A percentile compares a stretch with the other conserved stretches of the same genome.
Evolutionary conservation across 2,329 filamentous ascomycete species (phyloP).

Genomic region (Pseudopithomyces chartarum): DNA sequence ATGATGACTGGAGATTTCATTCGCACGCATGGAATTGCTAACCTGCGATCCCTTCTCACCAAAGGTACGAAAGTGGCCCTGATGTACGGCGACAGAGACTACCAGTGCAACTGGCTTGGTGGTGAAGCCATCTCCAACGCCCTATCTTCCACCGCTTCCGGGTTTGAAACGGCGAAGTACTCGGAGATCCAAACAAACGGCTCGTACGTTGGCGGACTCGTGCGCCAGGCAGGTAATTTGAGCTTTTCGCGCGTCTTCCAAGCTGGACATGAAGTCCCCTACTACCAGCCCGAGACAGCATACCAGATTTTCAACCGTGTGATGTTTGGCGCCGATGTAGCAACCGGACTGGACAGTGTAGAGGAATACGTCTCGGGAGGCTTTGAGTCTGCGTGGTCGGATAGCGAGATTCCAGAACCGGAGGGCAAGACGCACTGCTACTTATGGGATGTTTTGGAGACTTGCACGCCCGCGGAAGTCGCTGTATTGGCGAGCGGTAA

Average conservation of each 20-base stretch:
- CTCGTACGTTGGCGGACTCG: conserved; percentile 69
- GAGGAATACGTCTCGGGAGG: conserved; percentile 4
- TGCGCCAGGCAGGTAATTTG: conserved; percentile 70
- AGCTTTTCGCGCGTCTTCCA: conserved; percentile 36
- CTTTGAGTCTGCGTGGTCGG: conserved; percentile 8
- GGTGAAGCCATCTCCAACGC: conserved; percentile 69
- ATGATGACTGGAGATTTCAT: conserved; percentile 56
- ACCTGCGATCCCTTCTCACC: conserved; percentile 53
- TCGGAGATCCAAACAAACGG: conserved; percentile 70
- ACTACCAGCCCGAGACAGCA: conserved; percentile 47
- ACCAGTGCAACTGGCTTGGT: conserved; percentile 65
- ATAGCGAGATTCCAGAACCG: neutral
- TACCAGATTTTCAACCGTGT: conserved; percentile 57
- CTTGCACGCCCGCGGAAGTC: conserved; percentile 14
- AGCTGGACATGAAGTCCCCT: conserved; percentile 55
- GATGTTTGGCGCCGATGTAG: conserved; percentile 54
- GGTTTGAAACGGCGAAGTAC: conserved; percentile 70
- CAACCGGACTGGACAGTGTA: conserved; percentile 51
- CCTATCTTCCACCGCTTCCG: conserved; percentile 54
- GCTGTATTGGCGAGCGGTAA: conserved; percentile 10
- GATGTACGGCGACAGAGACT: conserved; percentile 34
- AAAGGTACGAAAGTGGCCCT: conserved; percentile 24
- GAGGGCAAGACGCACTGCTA: conserved; percentile 13
- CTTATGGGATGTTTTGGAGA: conserved; percentile 19
- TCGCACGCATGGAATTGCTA: conserved; percentile 59